A percentile compares a stretch with the other conserved stretches of the same genome.
Conservation (phyloP, 345 rosid genomes). For the Bruguiera parviflora region DNA sequence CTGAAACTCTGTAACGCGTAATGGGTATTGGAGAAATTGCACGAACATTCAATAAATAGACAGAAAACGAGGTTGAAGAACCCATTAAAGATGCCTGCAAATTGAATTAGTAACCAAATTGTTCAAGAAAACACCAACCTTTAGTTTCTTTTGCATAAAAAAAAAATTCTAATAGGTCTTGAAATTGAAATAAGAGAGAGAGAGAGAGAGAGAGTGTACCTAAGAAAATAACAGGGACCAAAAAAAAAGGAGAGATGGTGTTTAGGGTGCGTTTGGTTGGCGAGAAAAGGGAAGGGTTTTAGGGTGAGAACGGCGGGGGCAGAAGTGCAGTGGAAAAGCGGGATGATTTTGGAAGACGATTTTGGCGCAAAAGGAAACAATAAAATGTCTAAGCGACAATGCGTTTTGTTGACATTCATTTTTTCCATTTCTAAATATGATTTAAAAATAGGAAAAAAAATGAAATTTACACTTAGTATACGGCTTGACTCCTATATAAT, state of each 20-base stretch:
- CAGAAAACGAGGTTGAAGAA: conserved; percentile 13
- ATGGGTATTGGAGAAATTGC: conserved; percentile 1
- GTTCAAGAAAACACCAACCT: too few species aligned
- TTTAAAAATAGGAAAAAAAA: too few species aligned
- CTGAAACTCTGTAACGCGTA: conserved; percentile 19
- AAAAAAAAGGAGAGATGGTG: too few species aligned
- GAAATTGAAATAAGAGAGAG: too few species aligned
- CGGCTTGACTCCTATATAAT: too few species aligned
- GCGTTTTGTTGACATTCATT: too few species aligned
- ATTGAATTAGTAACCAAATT: not conserved
- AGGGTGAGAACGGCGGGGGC: not conserved
- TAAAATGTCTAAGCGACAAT: too few species aligned
- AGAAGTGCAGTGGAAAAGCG: not conserved
- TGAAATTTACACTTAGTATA: too few species aligned
- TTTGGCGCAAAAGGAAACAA: too few species aligned
- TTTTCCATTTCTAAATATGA: too few species aligned
- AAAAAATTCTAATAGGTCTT: too few species aligned
- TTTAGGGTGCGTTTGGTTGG: not conserved
- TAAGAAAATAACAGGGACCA: not conserved
- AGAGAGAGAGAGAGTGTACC: not conserved
- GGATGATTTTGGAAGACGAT: not conserved
- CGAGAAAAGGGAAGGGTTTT: conserved; percentile 10
- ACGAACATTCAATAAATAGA: conserved; percentile 1
- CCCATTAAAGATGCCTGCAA: conserved; percentile 11
- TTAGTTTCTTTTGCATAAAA: too few species aligned